Evolutionary conservation across 1,284 basidiomycete species (phyloP).

Genomic region (Rhodotorula glutinis): DNA sequence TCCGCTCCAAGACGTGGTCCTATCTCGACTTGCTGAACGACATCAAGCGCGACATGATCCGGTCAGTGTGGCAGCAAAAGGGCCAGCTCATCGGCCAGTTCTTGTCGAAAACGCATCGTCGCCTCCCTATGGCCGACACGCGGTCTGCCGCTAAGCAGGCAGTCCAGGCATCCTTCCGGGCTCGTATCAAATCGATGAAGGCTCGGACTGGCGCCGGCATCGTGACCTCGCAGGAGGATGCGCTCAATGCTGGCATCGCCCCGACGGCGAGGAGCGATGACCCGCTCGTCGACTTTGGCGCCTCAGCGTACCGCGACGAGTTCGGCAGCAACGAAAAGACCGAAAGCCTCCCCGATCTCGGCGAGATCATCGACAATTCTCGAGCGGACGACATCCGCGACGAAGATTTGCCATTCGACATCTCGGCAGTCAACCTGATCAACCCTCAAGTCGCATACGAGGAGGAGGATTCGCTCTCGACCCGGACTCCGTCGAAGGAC

Average conservation of each 20-base stretch:
- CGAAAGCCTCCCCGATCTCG: neutral
- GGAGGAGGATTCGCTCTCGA: neutral
- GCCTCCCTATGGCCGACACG: constrained; percentile 22
- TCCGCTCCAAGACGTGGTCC: constrained; percentile 81
- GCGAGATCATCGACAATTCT: neutral
- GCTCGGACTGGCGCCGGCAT: neutral
- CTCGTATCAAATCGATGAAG: constrained; percentile 12
- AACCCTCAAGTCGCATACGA: neutral
- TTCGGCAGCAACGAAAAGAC: neutral
- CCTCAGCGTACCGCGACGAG: too few species aligned
- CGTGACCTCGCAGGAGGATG: neutral
- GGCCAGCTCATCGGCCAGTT: constrained; percentile 41
- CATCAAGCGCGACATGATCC: constrained; percentile 61
- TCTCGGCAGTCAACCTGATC: constrained; percentile 5
- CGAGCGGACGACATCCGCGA: neutral
- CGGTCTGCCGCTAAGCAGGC: constrained; percentile 22
- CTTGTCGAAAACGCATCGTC: constrained; percentile 24
- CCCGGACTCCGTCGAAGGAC: neutral
- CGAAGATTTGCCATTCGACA: constrained; percentile 11
- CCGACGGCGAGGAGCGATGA: neutral
- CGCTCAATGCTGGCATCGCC: neutral
- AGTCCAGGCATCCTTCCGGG: constrained; percentile 10
- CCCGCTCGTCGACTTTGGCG: neutral
- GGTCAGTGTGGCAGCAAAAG: constrained; percentile 49
- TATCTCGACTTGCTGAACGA: constrained; percentile 78